phyloP scores from a whole-genome alignment of 306 rosid genomes.

The barrel medic (Medicago truncatula) region DNA sequence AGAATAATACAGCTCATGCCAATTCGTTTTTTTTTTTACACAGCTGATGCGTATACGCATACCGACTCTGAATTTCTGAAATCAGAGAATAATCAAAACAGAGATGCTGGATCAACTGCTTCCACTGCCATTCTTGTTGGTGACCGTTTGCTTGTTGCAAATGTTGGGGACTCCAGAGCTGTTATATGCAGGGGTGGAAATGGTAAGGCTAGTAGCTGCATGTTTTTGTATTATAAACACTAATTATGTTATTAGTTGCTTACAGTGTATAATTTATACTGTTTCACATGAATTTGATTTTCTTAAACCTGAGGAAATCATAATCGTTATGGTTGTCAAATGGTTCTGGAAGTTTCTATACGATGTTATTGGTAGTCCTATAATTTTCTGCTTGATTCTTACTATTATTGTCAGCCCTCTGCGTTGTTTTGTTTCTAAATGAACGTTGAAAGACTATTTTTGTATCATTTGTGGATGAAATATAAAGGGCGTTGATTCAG shows the following conservation, averaged over 20 bases:
- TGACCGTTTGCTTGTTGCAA: constrained; percentile 95
- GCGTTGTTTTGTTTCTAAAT: neutral
- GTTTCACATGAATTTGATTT: constrained; percentile 19
- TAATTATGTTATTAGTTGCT: constrained; percentile 4
- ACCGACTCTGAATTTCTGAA: constrained; percentile 96
- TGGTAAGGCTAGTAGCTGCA: constrained; percentile 58
- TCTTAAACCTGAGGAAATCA: neutral
- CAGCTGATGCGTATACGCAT: constrained; percentile 96
- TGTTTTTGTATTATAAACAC: neutral
- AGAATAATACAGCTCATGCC: constrained; percentile 24
- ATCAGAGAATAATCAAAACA: constrained; percentile 87
- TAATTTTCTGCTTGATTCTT: neutral
- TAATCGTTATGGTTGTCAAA: constrained; percentile 5
- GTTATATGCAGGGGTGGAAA: constrained; percentile 93
- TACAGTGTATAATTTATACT: neutral
- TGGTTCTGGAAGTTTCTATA: no score
- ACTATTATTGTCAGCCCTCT: neutral
- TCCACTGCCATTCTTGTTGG: constrained; percentile 97
- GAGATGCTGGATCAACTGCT: constrained; percentile 99
- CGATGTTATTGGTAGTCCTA: neutral
- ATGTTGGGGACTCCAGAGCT: constrained; percentile 96
- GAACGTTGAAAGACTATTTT: constrained; percentile 20
- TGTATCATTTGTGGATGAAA: neutral
- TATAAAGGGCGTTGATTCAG: neutral
- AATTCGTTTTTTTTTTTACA: constrained; percentile 19